A percentile compares a stretch with the other conserved stretches of the same genome.
Evolutionary conservation across 2,329 filamentous ascomycete genomes (phyloP).

Genomic region (Exutisphaerella laricina): DNA sequence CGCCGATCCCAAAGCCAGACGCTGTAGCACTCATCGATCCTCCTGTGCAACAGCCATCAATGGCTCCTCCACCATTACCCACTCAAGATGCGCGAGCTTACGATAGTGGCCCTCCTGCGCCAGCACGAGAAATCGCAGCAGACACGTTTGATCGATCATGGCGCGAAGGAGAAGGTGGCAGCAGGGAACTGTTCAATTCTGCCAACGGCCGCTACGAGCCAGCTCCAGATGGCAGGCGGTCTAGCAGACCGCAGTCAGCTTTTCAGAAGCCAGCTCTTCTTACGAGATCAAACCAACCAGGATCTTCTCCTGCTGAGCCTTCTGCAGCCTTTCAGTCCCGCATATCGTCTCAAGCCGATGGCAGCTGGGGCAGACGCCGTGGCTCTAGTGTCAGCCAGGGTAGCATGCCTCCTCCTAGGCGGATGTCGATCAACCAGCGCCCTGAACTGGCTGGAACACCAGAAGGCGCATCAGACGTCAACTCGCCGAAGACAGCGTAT

Average conservation of each 20-base stretch:
- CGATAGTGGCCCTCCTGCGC: conserved; percentile 50
- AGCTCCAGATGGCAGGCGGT: conserved; percentile 67
- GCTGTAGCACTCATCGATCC: conserved; percentile 67
- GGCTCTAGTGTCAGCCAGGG: conserved; percentile 88
- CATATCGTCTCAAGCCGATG: conserved; percentile 58
- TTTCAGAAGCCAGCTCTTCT: conserved; percentile 70
- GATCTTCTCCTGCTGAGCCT: conserved; percentile 66
- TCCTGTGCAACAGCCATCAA: conserved; percentile 39
- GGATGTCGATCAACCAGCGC: conserved; percentile 50
- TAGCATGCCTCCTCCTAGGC: conserved; percentile 64
- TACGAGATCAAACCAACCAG: conserved; percentile 64
- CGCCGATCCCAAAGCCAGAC: conserved; percentile 75
- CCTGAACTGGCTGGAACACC: conserved; percentile 33
- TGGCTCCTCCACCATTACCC: conserved; percentile 37
- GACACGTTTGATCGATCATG: conserved; percentile 89
- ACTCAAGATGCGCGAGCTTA: conserved; percentile 52
- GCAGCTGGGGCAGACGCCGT: conserved; percentile 62
- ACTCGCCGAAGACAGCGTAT: conserved; percentile 18
- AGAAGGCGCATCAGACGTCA: conserved; percentile 9
- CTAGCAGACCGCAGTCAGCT: conserved; percentile 60
- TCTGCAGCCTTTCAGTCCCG: conserved; percentile 83
- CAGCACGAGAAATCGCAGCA: conserved; percentile 78
- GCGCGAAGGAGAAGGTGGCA: conserved; percentile 61
- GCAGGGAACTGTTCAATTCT: conserved; percentile 86
- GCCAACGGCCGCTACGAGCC: conserved; percentile 91